Evolutionary conservation across 2,329 filamentous ascomycete species (phyloP).

Genomic region (Botrytis squamosa): DNA sequence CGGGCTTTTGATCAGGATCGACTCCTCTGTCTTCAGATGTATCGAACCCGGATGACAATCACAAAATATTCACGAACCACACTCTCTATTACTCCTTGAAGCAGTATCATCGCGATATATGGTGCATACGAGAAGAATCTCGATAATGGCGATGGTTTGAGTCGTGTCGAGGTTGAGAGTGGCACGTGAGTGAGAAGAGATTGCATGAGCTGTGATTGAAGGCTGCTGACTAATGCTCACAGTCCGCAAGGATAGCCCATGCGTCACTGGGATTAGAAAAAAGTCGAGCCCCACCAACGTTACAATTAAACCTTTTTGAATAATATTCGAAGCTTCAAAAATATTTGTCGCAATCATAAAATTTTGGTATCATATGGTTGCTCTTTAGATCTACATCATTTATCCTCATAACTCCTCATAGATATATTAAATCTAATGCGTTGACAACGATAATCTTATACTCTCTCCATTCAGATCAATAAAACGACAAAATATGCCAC

Average conservation of each 20-base stretch:
- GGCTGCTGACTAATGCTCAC: not conserved
- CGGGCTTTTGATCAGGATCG: not conserved
- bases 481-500: slow-evolving; percentile 30
- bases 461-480: not conserved
- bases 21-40: not conserved
- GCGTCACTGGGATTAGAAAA: not conserved
- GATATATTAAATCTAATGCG: not conserved
- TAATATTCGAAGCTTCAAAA: slow-evolving; percentile 9
- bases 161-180: not conserved
- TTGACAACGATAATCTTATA: not conserved
- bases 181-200: not conserved
- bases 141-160: not conserved
- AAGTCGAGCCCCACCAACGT: not conserved
- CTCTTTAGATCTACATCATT: not conserved
- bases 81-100: not conserved
- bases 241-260: not conserved
- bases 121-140: not conserved
- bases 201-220: not conserved
- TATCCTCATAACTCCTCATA: not conserved
- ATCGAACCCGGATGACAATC: too few relatives aligned
- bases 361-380: not conserved
- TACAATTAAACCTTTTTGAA: not conserved
- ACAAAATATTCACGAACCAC: too few relatives aligned
- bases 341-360: slow-evolving; percentile 12
- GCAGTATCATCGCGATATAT: not conserved